These are phyloP conservation scores for Fagopyrum tataricum DNA, from an alignment of 148 eudicot species.

Conservation along the genomic window DNA sequence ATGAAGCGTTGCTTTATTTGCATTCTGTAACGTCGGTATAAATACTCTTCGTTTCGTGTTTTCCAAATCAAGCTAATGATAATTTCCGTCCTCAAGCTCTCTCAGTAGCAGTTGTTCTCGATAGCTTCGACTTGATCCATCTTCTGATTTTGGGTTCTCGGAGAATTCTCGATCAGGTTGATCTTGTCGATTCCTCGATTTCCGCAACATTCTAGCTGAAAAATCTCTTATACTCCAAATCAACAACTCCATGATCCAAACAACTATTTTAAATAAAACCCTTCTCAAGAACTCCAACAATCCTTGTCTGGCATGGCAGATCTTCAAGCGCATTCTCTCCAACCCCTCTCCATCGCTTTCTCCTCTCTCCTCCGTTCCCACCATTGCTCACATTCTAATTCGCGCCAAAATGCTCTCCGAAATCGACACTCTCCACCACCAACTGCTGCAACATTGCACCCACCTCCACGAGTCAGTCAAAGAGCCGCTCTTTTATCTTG, in stretches of 20 bases:
- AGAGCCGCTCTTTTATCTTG: slow-evolving; percentile 21
- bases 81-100: too few relatives aligned
- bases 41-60: too few relatives aligned
- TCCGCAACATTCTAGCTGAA: too few relatives aligned
- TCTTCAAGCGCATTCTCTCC: slow-evolving; percentile 53
- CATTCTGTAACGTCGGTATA: too few relatives aligned
- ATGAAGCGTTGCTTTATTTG: too few relatives aligned
- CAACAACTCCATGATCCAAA: slow-evolving; percentile 18
- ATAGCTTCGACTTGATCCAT: too few relatives aligned
- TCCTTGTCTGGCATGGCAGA: slow-evolving; percentile 80
- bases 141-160: too few relatives aligned
- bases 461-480: neutral
- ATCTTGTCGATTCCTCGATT: too few relatives aligned
- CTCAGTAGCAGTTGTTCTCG: too few relatives aligned
- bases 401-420: slow-evolving; percentile 59
- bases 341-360: slow-evolving; percentile 22
- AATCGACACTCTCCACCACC: slow-evolving; percentile 44
- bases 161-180: too few relatives aligned
- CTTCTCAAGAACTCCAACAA: slow-evolving; percentile 47
- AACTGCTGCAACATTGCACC: slow-evolving; percentile 30
- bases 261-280: slow-evolving; percentile 30
- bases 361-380: slow-evolving; percentile 32
- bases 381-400: slow-evolving; percentile 44
- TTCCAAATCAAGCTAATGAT: too few relatives aligned
- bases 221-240: too few relatives aligned